These are phyloP conservation scores for Agroathelia rolfsii DNA, from an alignment of 1,284 basidiomycete species.

Conservation along the genomic window DNA sequence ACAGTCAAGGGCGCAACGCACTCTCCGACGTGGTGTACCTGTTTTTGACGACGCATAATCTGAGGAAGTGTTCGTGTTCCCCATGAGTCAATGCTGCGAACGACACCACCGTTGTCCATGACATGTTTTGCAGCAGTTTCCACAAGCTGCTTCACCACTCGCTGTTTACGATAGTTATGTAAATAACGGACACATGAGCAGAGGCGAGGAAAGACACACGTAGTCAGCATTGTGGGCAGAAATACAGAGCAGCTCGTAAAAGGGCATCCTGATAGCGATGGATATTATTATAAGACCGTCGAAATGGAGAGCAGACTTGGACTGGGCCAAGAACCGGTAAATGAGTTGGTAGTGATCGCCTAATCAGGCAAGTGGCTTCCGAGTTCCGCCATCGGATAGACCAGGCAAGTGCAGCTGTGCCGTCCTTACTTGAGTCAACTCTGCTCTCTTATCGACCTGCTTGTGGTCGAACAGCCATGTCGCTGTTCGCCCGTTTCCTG, in stretches of 20 bases:
- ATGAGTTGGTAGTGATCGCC: too few relatives aligned
- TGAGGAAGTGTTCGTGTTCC: conserved; percentile 71
- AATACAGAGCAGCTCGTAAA: conserved; percentile 77
- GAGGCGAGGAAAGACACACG: conserved; percentile 31
- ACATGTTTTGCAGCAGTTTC: conserved; percentile 65
- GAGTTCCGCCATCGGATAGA: too few relatives aligned
- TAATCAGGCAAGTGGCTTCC: too few relatives aligned
- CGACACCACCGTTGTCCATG: conserved; percentile 71
- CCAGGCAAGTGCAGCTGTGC: too few relatives aligned
- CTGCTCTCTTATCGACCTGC: too few relatives aligned
- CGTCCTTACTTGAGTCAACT: too few relatives aligned
- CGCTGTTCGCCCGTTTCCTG: conserved; percentile 38
- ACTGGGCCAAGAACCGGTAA: too few relatives aligned
- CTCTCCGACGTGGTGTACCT: conserved; percentile 64
- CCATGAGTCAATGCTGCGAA: conserved; percentile 68
- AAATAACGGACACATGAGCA: too few relatives aligned
- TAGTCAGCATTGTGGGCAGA: conserved; percentile 65
- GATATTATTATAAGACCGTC: background rate
- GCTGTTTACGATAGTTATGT: too few relatives aligned
- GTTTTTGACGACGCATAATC: conserved; percentile 63
- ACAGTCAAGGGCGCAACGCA: conserved; percentile 40
- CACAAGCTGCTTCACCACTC: conserved; percentile 70
- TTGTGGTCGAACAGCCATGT: too few relatives aligned
- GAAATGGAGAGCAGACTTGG: too few relatives aligned
- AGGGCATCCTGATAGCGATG: conserved; percentile 57